phyloP scores from a whole-genome alignment of 108 stramenopile species.

The Pseudonitzschia delicatissima region DNA sequence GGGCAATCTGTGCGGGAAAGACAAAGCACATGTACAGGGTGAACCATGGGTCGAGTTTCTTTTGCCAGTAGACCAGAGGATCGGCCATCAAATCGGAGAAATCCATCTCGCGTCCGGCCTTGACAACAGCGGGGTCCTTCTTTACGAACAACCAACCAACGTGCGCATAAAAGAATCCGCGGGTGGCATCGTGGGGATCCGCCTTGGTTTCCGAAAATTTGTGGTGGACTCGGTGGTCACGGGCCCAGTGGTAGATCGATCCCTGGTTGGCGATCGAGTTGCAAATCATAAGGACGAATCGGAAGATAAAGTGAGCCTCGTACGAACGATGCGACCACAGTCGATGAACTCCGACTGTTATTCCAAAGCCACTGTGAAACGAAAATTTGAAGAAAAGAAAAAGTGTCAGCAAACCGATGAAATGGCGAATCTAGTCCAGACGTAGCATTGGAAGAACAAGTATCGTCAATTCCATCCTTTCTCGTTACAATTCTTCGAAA shows the following conservation, averaged over 20 bases:
- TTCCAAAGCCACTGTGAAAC: conserved; percentile 90
- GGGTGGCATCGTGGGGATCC: conserved; percentile 98
- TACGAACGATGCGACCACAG: conserved; percentile 98
- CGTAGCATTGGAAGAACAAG: background rate
- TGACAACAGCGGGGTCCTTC: conserved; percentile 94
- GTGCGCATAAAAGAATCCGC: conserved; percentile 99
- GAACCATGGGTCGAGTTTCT: conserved; percentile 95
- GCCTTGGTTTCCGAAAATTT: conserved; percentile 97
- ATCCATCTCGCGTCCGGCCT: conserved; percentile 93
- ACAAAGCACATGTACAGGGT: conserved; percentile 99
- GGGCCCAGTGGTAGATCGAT: conserved; percentile 97
- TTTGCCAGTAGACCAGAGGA: conserved; percentile 90
- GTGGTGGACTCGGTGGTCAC: conserved; percentile 98
- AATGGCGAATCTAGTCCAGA: background rate
- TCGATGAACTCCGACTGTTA: conserved; percentile 97
- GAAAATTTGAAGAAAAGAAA: background rate
- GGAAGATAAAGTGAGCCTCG: conserved; percentile 78
- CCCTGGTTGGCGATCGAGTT: conserved; percentile 99
- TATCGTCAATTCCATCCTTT: background rate
- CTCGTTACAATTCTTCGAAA: background rate
- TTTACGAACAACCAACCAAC: conserved; percentile 99
- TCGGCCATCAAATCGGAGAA: conserved; percentile 92
- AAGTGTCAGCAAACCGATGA: conserved; percentile 8
- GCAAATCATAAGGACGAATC: conserved; percentile 92
- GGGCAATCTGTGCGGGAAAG: conserved; percentile 92